Conservation (phyloP, 2,329 filamentous ascomycete genomes). For the Diaporthe sp. region DNA sequence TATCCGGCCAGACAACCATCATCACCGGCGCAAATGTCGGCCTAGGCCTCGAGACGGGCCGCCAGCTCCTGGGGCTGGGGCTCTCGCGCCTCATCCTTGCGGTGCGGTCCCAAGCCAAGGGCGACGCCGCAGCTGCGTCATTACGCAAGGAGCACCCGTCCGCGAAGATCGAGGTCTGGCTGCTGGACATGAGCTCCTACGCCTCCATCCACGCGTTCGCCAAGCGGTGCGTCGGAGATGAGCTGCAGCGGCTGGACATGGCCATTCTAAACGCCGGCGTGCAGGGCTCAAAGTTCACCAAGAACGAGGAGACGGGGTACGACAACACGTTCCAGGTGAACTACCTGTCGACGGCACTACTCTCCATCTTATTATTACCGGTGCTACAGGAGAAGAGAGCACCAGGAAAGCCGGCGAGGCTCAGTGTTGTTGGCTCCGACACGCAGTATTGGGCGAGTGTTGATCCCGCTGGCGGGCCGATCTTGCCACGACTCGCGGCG, state of each 20-base stretch:
- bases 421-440: neutral
- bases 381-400: neutral
- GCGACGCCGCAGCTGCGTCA: slow-evolving; percentile 26
- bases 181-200: slow-evolving; percentile 24
- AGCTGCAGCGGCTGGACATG: slow-evolving; percentile 10
- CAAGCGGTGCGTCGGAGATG: neutral
- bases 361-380: slow-evolving; percentile 4
- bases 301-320: slow-evolving; percentile 1
- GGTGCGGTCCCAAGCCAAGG: slow-evolving; percentile 33
- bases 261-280: slow-evolving; percentile 23
- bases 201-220: slow-evolving; percentile 3
- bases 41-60: slow-evolving; percentile 34
- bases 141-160: slow-evolving; percentile 28
- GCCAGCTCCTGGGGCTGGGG: slow-evolving; percentile 35
- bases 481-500: neutral
- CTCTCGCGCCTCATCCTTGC: slow-evolving; percentile 35
- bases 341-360: slow-evolving; percentile 14
- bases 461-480: neutral
- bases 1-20: slow-evolving; percentile 22
- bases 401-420: neutral
- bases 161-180: slow-evolving; percentile 24
- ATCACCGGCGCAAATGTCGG: slow-evolving; percentile 29
- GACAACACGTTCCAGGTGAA: slow-evolving; percentile 23
- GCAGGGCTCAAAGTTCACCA: neutral
- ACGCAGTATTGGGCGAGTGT: neutral